phyloP scores from a whole-genome alignment of 805 yeast species.

The Ogataea ramenticola region DNA sequence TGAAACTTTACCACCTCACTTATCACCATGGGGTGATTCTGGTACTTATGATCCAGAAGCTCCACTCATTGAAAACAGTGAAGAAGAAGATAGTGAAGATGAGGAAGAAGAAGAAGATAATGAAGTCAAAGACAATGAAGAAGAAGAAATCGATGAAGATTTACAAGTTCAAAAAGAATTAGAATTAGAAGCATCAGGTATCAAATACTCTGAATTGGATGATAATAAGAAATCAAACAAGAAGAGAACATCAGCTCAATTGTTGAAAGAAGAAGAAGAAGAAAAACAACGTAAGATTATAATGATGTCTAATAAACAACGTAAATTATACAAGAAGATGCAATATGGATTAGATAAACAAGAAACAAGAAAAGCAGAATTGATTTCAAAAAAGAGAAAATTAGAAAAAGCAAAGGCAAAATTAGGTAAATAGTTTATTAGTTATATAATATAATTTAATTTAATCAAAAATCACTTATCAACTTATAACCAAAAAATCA shows the following conservation, averaged over 20 bases:
- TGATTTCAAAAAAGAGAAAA: slow-evolving; percentile 63
- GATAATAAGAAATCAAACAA: slow-evolving; percentile 21
- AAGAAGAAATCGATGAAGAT: slow-evolving; percentile 42
- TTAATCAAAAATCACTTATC: too few species aligned
- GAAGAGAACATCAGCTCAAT: slow-evolving; percentile 29
- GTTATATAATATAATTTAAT: too few species aligned
- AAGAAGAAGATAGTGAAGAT: slow-evolving; percentile 37
- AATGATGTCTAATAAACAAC: slow-evolving; percentile 97
- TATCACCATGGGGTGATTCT: slow-evolving; percentile 98
- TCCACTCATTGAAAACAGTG: slow-evolving; percentile 29
- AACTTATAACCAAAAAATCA: too few species aligned
- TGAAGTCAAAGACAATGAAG: slow-evolving; percentile 46
- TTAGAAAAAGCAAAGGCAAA: slow-evolving; percentile 53
- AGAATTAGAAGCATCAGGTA: slow-evolving; percentile 87
- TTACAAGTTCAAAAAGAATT: slow-evolving; percentile 68
- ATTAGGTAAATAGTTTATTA: slow-evolving; percentile 7
- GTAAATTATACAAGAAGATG: slow-evolving; percentile 91
- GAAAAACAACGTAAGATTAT: slow-evolving; percentile 90
- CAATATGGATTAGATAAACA: slow-evolving; percentile 83
- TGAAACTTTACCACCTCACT: slow-evolving; percentile 90
- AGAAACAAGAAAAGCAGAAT: slow-evolving; percentile 63
- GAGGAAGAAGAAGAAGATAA: slow-evolving; percentile 36
- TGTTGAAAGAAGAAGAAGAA: slow-evolving; percentile 53
- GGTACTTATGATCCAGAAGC: slow-evolving; percentile 83
- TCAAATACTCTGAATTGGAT: slow-evolving; percentile 56